These are phyloP conservation scores for Venturia pyrina DNA, from an alignment of 2,329 filamentous ascomycete genomes.

Conservation along the genomic window DNA sequence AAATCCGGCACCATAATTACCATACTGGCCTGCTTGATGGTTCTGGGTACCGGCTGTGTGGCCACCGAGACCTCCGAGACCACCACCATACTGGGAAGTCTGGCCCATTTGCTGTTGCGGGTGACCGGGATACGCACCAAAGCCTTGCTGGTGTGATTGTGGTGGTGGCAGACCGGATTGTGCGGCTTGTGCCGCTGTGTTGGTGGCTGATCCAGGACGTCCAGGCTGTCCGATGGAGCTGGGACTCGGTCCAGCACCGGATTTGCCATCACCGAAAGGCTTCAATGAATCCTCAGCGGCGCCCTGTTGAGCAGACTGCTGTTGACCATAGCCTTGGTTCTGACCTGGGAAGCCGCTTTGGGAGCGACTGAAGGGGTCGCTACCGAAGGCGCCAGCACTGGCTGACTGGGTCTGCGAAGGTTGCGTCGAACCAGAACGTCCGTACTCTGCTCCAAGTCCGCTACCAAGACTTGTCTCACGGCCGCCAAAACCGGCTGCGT, in stretches of 20 bases:
- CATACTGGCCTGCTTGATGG: conserved; percentile 13
- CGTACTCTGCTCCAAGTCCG: conserved; percentile 47
- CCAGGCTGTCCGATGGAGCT: conserved; percentile 50
- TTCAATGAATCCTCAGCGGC: conserved; percentile 45
- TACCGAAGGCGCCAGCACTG: conserved; percentile 39
- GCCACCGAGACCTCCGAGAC: conserved; percentile 12
- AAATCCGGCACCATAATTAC: conserved; percentile 13
- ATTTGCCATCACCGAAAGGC: conserved; percentile 47
- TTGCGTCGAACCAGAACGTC: conserved; percentile 47
- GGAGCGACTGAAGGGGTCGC: conserved; percentile 50
- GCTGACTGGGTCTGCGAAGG: conserved; percentile 44
- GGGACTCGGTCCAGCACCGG: conserved; percentile 44
- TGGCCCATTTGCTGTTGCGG: conserved; percentile 30
- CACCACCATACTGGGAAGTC: conserved; percentile 12
- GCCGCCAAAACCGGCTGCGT: conserved; percentile 42
- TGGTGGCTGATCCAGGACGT: conserved; percentile 53
- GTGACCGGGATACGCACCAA: conserved; percentile 45
- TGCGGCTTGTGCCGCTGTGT: conserved; percentile 42
- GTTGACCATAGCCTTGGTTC: conserved; percentile 38
- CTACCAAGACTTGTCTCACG: conserved; percentile 34
- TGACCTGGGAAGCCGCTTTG: conserved; percentile 46
- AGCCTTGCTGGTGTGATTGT: conserved; percentile 45
- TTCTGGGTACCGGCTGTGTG: conserved; percentile 13
- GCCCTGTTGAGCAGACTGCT: conserved; percentile 40
- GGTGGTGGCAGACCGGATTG: conserved; percentile 45